These are phyloP conservation scores for Onygenales sp. DNA, from an alignment of 2,329 filamentous ascomycete species.

Conservation along the genomic window DNA sequence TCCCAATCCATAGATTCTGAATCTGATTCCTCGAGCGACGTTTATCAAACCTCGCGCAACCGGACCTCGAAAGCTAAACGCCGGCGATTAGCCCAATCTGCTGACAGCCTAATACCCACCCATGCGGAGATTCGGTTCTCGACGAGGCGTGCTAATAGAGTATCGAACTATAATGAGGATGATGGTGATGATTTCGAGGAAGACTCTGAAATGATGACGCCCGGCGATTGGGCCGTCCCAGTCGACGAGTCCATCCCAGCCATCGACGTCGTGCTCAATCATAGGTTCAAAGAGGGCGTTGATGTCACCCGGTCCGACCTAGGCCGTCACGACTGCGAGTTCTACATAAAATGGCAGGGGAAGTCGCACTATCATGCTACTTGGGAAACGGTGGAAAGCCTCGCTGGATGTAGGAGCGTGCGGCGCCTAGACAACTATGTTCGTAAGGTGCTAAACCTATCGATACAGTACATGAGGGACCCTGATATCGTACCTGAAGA, in stretches of 20 bases:
- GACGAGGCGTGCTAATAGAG: slow-evolving; percentile 69
- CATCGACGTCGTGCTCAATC: slow-evolving; percentile 84
- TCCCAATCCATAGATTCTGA: slow-evolving; percentile 51
- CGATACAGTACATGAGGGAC: slow-evolving; percentile 67
- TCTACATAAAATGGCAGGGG: slow-evolving; percentile 89
- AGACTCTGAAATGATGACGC: slow-evolving; percentile 51
- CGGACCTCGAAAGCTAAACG: slow-evolving; percentile 66
- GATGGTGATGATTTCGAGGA: slow-evolving; percentile 49
- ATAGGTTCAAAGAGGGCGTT: slow-evolving; percentile 63
- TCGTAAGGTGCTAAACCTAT: slow-evolving; percentile 68
- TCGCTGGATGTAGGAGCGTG: slow-evolving; percentile 70
- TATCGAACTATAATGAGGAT: slow-evolving; percentile 60
- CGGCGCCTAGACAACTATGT: slow-evolving; percentile 94
- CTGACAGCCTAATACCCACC: slow-evolving; percentile 54
- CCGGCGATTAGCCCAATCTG: slow-evolving; percentile 58
- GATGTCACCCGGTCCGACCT: slow-evolving; percentile 28
- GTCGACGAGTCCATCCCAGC: slow-evolving; percentile 72
- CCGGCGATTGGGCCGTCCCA: slow-evolving; percentile 56
- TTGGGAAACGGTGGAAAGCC: slow-evolving; percentile 73
- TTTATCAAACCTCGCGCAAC: slow-evolving; percentile 67
- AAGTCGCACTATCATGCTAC: slow-evolving; percentile 93
- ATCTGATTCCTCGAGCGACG: slow-evolving; percentile 58
- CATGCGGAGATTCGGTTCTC: slow-evolving; percentile 85
- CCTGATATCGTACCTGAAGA: slow-evolving; percentile 71
- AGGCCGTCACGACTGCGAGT: slow-evolving; percentile 69